Conservation (phyloP, 2,329 filamentous ascomycete genomes). For the Emergomyces africanus region DNA sequence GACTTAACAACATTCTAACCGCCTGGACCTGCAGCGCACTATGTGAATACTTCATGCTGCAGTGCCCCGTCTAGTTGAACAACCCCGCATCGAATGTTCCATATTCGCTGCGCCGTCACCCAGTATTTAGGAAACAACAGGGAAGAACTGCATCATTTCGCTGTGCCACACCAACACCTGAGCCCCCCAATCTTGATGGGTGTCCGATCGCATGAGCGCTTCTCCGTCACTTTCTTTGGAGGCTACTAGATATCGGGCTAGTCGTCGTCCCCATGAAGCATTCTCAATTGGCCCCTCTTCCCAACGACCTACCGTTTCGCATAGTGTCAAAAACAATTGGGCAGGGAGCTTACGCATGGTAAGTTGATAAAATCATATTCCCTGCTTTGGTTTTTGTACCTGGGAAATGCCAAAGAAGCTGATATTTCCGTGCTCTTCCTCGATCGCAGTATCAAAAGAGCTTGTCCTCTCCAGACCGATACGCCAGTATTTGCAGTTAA, state of each 20-base stretch:
- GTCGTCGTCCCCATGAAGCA: slow-evolving; percentile 41
- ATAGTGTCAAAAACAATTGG: slow-evolving; percentile 95
- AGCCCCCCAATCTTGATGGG: not conserved
- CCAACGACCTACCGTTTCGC: slow-evolving; percentile 73
- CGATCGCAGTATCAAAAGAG: slow-evolving; percentile 70
- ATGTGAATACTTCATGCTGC: too few species aligned
- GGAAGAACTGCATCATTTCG: not conserved
- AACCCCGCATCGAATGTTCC: not conserved
- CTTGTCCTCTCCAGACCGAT: slow-evolving; percentile 55
- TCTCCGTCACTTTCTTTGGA: not conserved
- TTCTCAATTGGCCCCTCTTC: slow-evolving; percentile 82
- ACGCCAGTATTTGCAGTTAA: slow-evolving; percentile 90
- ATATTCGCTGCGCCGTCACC: not conserved
- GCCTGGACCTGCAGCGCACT: too few species aligned
- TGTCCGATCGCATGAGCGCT: not conserved
- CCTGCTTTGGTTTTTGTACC: not conserved
- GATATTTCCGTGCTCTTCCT: slow-evolving; percentile 2
- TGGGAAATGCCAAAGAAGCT: not conserved
- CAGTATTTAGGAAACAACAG: not conserved
- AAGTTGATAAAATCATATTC: slow-evolving; percentile 10
- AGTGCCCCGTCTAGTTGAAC: not conserved
- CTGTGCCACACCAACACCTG: not conserved
- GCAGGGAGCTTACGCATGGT: slow-evolving; percentile 95
- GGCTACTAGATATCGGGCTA: not conserved
- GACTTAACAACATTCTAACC: not conserved